Evolutionary conservation across 2,329 filamentous ascomycete species (phyloP), one percentile per base, ranked within the genome.

Genomic region (Talaromyces atroroseus): DNA sequence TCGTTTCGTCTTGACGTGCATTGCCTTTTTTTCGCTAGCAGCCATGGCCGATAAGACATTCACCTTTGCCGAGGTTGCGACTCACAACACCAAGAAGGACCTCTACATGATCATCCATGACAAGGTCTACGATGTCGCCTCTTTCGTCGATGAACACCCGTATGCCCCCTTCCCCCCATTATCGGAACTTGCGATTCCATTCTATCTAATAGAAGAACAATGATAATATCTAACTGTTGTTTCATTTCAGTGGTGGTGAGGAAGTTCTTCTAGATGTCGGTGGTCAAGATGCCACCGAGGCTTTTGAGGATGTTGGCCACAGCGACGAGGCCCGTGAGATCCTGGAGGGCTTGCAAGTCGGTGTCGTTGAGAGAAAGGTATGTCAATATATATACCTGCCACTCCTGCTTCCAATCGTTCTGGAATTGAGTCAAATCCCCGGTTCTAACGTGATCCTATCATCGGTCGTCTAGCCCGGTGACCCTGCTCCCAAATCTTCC

Each of bases 301-400:
- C 94, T 60, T 99, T 99, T 73, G 94, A 99, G 80, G 94, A 99
- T 77, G 94, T 99, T 69, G 94, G 94, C 71, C 94, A 99, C 87
- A 95, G 89, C 68, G 94, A 99, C 76, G 94, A 99, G 82, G 94
- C 94, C 64, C 88, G 94, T 64, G 92, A 97, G 80, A 92, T 95
- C 64, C 85, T 99, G 57, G 85, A 88, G 32, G 83, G 84, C 68
- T 79, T 95, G 63, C 76, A 85, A 52, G 82, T 94, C 64, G 92
- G 90, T 63, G 80, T 71, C 38, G 76, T 96, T 73, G 95, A 95
- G 85, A 84, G 90, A 74, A 73, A 83, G 80, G 90, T 95, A 82
- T 68, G 85, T 72, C 59, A 29, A 8, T 18, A 29, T 49, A 10
- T 49, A 52, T 46, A 26, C 18, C 42, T 45, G 8, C 23, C 16